Percentiles rank a stretch among this genome's conserved stretches.
Evolutionary conservation across 768 basidiomycete genomes (phyloP).

Genomic region (Cyathus striatus): DNA sequence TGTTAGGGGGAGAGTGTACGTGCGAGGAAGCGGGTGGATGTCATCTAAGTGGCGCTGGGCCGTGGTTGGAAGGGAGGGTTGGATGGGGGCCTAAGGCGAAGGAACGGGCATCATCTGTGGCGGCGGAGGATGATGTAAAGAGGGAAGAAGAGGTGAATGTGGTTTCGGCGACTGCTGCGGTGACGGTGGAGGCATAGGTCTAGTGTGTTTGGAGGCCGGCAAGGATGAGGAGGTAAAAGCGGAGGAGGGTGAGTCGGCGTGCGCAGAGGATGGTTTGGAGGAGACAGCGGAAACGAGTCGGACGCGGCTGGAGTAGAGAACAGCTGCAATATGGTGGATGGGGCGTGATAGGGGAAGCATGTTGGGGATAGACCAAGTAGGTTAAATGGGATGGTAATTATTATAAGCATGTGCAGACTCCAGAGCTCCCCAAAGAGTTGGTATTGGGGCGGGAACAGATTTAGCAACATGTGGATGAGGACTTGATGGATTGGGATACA

Average conservation of each 20-base stretch:
- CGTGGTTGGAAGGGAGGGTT: conserved; percentile 60
- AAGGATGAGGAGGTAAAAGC: conserved; percentile 18
- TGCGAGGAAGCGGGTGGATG: conserved; percentile 57
- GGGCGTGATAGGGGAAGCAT: not conserved
- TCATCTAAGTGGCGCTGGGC: conserved; percentile 57
- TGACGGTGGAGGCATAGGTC: not conserved
- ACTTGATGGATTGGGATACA: no score
- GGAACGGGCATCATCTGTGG: not conserved
- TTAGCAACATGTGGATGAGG: no score
- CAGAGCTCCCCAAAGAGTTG: no score
- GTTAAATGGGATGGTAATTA: no score
- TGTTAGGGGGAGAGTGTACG: conserved; percentile 62
- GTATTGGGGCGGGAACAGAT: no score
- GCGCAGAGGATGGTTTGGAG: conserved; percentile 21
- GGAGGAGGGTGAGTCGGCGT: conserved; percentile 17
- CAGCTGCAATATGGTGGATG: not conserved
- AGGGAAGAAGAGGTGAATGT: conserved; percentile 1
- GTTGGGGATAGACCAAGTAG: no score
- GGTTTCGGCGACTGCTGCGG: not conserved
- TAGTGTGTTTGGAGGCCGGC: conserved; percentile 5
- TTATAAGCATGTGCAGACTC: no score
- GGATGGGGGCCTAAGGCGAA: conserved; percentile 42
- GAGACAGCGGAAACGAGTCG: conserved; percentile 17
- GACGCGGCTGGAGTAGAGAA: not conserved
- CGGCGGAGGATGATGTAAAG: not conserved